These are phyloP conservation scores for Hortaea werneckii DNA, from an alignment of 2,329 filamentous ascomycete species.

Conservation along the genomic window DNA sequence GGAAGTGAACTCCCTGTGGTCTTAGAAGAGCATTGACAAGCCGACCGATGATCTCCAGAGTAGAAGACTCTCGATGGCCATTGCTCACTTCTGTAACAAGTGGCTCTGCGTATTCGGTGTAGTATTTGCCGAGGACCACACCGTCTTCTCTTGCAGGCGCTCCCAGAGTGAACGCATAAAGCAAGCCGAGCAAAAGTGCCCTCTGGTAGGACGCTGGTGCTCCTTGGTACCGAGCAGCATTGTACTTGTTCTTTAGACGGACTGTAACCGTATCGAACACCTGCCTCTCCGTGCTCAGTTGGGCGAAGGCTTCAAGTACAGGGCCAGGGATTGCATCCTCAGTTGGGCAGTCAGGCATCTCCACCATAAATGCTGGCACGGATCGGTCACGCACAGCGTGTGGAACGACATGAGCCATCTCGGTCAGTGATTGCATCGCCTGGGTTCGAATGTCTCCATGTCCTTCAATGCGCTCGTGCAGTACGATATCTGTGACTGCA, in stretches of 20 bases:
- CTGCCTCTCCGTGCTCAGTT: slow-evolving; percentile 51
- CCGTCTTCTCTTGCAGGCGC: slow-evolving; percentile 37
- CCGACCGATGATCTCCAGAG: slow-evolving; percentile 50
- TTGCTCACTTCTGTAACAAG: slow-evolving; percentile 27
- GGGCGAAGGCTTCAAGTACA: slow-evolving; percentile 53
- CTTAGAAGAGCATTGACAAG: slow-evolving; percentile 51
- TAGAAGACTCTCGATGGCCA: slow-evolving; percentile 33
- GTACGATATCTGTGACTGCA: slow-evolving; percentile 50
- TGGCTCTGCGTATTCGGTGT: slow-evolving; percentile 37
- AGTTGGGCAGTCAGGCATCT: slow-evolving; percentile 43
- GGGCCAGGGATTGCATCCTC: slow-evolving; percentile 41
- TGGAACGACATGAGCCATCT: slow-evolving; percentile 53
- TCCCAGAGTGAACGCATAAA: slow-evolving; percentile 51
- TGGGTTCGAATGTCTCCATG: slow-evolving; percentile 48
- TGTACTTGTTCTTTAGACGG: slow-evolving; percentile 53
- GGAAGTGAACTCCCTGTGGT: slow-evolving; percentile 39
- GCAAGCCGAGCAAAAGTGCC: slow-evolving; percentile 49
- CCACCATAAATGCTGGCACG: slow-evolving; percentile 56
- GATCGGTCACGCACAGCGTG: slow-evolving; percentile 53
- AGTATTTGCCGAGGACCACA: slow-evolving; percentile 31
- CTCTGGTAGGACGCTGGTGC: slow-evolving; percentile 46
- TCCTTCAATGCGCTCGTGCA: slow-evolving; percentile 47
- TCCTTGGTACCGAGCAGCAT: slow-evolving; percentile 43
- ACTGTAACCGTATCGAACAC: slow-evolving; percentile 55
- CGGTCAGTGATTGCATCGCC: slow-evolving; percentile 48